phyloP scores from a whole-genome alignment of 2,329 filamentous ascomycete species.

The Sarocladiaceae sp. region DNA sequence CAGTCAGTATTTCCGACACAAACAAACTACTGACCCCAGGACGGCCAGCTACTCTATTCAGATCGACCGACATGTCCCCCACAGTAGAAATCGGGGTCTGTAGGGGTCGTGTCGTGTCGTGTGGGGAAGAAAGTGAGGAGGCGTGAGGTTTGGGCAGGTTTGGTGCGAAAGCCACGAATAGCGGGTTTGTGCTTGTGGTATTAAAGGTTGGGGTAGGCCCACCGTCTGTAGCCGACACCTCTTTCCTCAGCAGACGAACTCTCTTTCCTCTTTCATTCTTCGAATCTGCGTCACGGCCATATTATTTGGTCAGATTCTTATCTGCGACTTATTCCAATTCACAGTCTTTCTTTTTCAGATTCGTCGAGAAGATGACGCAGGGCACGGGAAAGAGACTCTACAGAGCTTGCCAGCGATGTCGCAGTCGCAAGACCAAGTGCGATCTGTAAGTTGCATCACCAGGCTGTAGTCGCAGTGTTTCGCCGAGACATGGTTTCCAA shows the following conservation, averaged over 20 bases:
- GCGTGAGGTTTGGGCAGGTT: not conserved
- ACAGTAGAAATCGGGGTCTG: too few relatives aligned
- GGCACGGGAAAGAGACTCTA: slow-evolving; percentile 12
- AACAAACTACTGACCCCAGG: too few relatives aligned
- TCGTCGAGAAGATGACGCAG: slow-evolving; percentile 11
- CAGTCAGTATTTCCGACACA: too few relatives aligned
- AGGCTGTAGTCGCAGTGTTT: not conserved
- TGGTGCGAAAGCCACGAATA: not conserved
- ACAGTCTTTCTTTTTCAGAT: not conserved
- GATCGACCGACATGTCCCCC: too few relatives aligned
- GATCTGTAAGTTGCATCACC: slow-evolving; percentile 11
- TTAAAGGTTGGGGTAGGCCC: slow-evolving; percentile 10
- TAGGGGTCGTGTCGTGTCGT: too few relatives aligned
- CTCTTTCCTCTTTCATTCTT: not conserved
- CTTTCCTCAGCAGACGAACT: slow-evolving; percentile 3
- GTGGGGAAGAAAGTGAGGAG: not conserved
- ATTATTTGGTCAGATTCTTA: not conserved
- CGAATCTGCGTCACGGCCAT: not conserved
- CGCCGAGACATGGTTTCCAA: not conserved
- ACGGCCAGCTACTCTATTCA: too few relatives aligned
- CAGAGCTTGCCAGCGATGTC: slow-evolving; percentile 14
- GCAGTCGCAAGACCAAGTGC: slow-evolving; percentile 14
- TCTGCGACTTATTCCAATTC: too few relatives aligned
- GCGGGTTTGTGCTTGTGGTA: not conserved
- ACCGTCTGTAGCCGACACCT: slow-evolving; percentile 7